Percentiles rank a stretch among this genome's conserved stretches.
Conservation (phyloP, 2,329 filamentous ascomycete species). For the Clonostachys byssicola region DNA sequence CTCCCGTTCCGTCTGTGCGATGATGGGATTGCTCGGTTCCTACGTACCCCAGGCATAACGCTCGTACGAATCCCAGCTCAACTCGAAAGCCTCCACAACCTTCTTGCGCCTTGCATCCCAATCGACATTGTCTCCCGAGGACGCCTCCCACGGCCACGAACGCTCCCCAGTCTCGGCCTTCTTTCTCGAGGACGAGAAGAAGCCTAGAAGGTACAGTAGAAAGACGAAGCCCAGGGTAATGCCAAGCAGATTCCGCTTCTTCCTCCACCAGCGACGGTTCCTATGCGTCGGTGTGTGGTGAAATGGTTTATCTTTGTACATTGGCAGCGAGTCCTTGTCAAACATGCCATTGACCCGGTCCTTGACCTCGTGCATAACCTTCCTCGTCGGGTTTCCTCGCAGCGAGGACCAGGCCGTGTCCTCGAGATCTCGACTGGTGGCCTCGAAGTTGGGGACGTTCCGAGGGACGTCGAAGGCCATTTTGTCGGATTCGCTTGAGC, state of each 20-base stretch:
- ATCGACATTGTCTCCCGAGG: slow-evolving; percentile 50
- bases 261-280: slow-evolving; percentile 55
- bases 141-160: slow-evolving; percentile 52
- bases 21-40: too few relatives aligned
- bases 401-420: slow-evolving; percentile 60
- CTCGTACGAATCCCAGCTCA: slow-evolving; percentile 92
- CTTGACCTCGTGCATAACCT: slow-evolving; percentile 32
- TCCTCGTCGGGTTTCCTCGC: slow-evolving; percentile 26
- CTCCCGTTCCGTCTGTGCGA: too few relatives aligned
- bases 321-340: slow-evolving; percentile 61
- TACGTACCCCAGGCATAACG: slow-evolving; percentile 87
- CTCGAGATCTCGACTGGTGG: slow-evolving; percentile 61
- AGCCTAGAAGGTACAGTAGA: slow-evolving; percentile 68
- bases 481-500: slow-evolving; percentile 45
- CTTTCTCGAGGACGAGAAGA: slow-evolving; percentile 41
- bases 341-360: slow-evolving; percentile 63
- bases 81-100: slow-evolving; percentile 83
- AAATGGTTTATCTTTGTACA: slow-evolving; percentile 99
- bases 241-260: slow-evolving; percentile 52
- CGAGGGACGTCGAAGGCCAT: slow-evolving; percentile 67
- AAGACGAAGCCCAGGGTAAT: slow-evolving; percentile 49
- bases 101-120: slow-evolving; percentile 76
- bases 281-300: slow-evolving; percentile 58
- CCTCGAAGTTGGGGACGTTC: slow-evolving; percentile 65
- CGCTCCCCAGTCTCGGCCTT: not conserved